Percentiles rank a stretch among this genome's conserved stretches.
Evolutionary conservation across 2,329 filamentous ascomycete species (phyloP).

Genomic region (Nigrospora sphaerica): DNA sequence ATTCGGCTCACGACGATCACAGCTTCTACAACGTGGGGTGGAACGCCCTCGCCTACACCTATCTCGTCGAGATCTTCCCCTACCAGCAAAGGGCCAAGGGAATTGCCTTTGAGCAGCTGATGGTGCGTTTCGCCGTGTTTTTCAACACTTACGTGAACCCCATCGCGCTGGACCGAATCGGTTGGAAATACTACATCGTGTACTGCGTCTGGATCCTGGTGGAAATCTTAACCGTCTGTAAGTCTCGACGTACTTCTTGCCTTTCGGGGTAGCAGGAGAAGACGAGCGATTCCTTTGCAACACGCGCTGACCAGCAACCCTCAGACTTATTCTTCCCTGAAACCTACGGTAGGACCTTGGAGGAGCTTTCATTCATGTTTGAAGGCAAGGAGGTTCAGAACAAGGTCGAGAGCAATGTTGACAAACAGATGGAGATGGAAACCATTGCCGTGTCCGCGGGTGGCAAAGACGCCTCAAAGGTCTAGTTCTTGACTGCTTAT

Average conservation of each 20-base stretch:
- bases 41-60: constrained; percentile 25
- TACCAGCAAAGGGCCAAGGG: constrained; percentile 28
- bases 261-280: no score
- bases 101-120: constrained; percentile 29
- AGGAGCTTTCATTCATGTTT: constrained; percentile 27
- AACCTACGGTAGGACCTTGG: constrained; percentile 23
- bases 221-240: constrained; percentile 24
- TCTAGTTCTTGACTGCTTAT: not conserved
- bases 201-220: constrained; percentile 27
- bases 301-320: not conserved
- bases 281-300: not conserved
- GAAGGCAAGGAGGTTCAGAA: constrained; percentile 21
- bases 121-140: constrained; percentile 29
- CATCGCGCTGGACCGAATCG: constrained; percentile 30
- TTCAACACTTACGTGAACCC: constrained; percentile 42
- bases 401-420: constrained; percentile 15
- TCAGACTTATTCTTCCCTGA: constrained; percentile 22
- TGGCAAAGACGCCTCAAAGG: not conserved
- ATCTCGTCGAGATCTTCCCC: constrained; percentile 31
- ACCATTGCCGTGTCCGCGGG: not conserved
- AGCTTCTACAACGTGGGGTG: constrained; percentile 29
- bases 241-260: not conserved
- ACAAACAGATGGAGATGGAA: constrained; percentile 20
- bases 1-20: constrained; percentile 1
- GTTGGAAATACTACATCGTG: constrained; percentile 30